Base-by-base conservation (phyloP, 108 stramenopile species). In the Pseudonitzschia pungens region DNA sequence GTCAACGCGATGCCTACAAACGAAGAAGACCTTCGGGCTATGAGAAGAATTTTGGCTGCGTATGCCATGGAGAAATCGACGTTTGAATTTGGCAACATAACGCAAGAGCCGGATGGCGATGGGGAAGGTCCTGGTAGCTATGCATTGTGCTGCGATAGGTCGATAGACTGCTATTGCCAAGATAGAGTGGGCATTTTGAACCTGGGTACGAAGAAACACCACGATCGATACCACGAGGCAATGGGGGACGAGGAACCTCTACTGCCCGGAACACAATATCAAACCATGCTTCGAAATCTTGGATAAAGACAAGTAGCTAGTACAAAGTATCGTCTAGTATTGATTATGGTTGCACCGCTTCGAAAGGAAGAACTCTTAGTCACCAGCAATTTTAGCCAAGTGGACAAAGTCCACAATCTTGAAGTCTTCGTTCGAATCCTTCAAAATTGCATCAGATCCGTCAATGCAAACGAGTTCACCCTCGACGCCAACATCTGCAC, bases 351-450 rank as follows among this genome's bases (percentile, higher is more conserved):
- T 48, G 2, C 26, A 11, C 26, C 20, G 24, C 16, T 55, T 36
- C 2, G 54, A 11, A 55, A 24, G 2, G 22, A 26, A 22, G 24
- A 10, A 18, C 4, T 20, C 27, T 68, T 68, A 48, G 20, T 76
- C 75, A 0, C 52, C 76, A 21, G 77, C 65, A 68, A 96, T 91
- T 78, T 94, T 96, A 10, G 91, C 96, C 59, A 96, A 70, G 68
- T 89, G 89, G 5, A 84, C 82, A 69, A 94, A 91, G 70, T 96
- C 96, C 44, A 96, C 92, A 82, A 96, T 96, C 77, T 94, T 94
- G 81, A 94, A 96, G 64, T 92, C 92, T 69, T 94, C 93, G 62
- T 92, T 92, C 12, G 91, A 81, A 71, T 92, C 92, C 75, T 92
- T 93, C 75, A 96, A 69, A 84, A 96, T 96, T 40, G 96, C 95